Percentiles rank a stretch among this genome's conserved stretches.
These are phyloP conservation scores for Mortierella sp. DNA, from an alignment of 371 early-diverging fungal genomes.

Conservation along the genomic window DNA sequence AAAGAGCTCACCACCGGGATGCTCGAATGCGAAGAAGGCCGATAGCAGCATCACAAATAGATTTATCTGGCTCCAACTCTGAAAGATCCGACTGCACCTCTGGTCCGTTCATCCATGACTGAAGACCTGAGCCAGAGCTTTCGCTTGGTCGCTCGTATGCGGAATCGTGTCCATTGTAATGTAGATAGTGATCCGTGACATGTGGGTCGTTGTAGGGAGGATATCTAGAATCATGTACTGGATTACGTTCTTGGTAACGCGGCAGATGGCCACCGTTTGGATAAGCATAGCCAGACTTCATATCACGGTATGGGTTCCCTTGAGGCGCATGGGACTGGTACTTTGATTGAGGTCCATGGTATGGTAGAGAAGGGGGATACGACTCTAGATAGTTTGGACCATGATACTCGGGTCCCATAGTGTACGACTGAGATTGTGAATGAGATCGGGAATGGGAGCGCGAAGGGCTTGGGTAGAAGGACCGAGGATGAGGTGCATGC, in stretches of 20 bases:
- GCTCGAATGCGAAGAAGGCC: slow-evolving; percentile 34
- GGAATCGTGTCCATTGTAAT: slow-evolving; percentile 3
- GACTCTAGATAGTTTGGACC: slow-evolving; percentile 13
- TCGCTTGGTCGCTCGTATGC: slow-evolving; percentile 9
- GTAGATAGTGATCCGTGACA: not conserved
- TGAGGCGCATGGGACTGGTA: slow-evolving; percentile 6
- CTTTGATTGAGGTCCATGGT: slow-evolving; percentile 20
- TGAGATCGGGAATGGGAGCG: slow-evolving; percentile 44
- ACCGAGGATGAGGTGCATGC: slow-evolving; percentile 29
- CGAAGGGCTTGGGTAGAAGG: slow-evolving; percentile 42
- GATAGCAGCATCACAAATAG: slow-evolving; percentile 43
- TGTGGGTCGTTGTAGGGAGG: slow-evolving; percentile 8
- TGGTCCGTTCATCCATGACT: slow-evolving; percentile 11
- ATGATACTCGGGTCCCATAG: slow-evolving; percentile 19
- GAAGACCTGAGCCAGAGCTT: not conserved
- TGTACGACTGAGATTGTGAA: slow-evolving; percentile 31
- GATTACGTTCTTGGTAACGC: slow-evolving; percentile 15
- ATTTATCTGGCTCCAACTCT: slow-evolving; percentile 32
- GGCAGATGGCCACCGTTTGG: slow-evolving; percentile 5
- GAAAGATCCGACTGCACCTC: slow-evolving; percentile 8
- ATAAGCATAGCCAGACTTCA: slow-evolving; percentile 16
- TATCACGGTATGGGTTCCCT: slow-evolving; percentile 18
- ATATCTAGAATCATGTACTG: slow-evolving; percentile 1
- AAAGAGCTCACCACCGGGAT: slow-evolving; percentile 32
- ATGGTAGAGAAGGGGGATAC: slow-evolving; percentile 13